phyloP scores from a whole-genome alignment of 1,284 basidiomycete species.

The Pyrrhoderma lamaoense region DNA sequence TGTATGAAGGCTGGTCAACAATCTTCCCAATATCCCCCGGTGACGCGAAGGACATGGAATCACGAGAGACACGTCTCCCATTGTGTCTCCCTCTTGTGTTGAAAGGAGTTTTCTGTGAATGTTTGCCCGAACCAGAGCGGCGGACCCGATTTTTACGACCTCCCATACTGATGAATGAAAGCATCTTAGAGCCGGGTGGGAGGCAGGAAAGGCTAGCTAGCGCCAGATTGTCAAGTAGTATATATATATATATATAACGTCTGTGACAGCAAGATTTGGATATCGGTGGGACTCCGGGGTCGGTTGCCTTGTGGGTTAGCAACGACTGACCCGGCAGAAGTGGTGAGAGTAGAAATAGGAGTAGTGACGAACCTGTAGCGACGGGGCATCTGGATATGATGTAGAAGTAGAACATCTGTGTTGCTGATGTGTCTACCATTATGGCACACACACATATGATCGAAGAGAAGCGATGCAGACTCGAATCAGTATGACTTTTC shows the following conservation, averaged over 20 bases:
- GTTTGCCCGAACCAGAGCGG: background rate
- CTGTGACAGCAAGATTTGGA: background rate
- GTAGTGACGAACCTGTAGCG: too few relatives aligned
- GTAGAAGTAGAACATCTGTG: too few relatives aligned
- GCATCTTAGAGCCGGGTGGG: constrained; percentile 9
- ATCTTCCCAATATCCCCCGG: constrained; percentile 10
- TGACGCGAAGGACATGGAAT: constrained; percentile 15
- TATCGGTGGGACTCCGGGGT: background rate
- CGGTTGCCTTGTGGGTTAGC: background rate
- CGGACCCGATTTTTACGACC: constrained; percentile 13
- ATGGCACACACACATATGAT: too few relatives aligned
- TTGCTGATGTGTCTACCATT: too few relatives aligned
- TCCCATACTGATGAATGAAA: constrained; percentile 19
- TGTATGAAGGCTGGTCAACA: background rate
- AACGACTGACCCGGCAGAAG: background rate
- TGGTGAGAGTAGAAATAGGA: background rate
- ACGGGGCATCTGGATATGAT: too few relatives aligned
- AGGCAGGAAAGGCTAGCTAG: constrained; percentile 9
- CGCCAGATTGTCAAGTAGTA: constrained; percentile 6
- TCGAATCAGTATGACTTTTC: too few relatives aligned
- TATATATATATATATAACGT: background rate
- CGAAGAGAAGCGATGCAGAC: too few relatives aligned
- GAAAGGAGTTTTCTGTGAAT: background rate
- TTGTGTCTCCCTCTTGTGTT: background rate
- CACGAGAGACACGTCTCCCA: constrained; percentile 2